phyloP scores from a whole-genome alignment of 257 asterid species.

The Solanum bulbocastanum region DNA sequence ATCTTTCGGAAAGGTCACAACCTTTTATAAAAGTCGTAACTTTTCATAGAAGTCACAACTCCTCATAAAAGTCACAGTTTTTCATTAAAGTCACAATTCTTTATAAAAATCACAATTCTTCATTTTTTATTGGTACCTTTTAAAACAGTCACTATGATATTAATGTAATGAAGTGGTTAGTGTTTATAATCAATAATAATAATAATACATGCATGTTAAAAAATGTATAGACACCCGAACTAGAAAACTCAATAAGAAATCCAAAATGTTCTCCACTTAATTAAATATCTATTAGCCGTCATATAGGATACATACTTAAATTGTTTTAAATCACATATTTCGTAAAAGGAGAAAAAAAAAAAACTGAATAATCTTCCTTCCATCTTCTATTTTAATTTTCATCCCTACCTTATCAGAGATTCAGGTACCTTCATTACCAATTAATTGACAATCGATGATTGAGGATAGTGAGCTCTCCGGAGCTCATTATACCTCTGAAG shows the following conservation, averaged over 20 bases:
- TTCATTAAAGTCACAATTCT: no score
- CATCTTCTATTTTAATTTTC: not conserved
- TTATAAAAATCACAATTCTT: no score
- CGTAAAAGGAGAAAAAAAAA: not conserved
- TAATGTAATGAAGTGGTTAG: not conserved
- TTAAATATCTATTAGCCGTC: not conserved
- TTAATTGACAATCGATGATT: not conserved
- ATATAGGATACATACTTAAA: not conserved
- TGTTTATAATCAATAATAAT: no score
- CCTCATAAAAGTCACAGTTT: no score
- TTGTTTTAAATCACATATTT: not conserved
- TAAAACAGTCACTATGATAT: not conserved
- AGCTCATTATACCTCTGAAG: slow-evolving; percentile 31
- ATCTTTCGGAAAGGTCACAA: no score
- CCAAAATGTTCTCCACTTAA: not conserved
- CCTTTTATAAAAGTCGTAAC: no score
- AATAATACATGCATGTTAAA: no score
- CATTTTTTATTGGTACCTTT: no score
- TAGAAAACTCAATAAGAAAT: not conserved
- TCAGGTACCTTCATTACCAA: not conserved
- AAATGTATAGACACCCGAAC: not conserved
- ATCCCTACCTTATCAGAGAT: not conserved
- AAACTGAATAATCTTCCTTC: not conserved
- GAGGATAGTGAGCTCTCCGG: not conserved
- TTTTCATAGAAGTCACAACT: no score